Percentiles rank a stretch among this genome's conserved stretches.
Evolutionary conservation across 2,329 filamentous ascomycete genomes (phyloP).

Genomic region (Tolypocladium capitatum): DNA sequence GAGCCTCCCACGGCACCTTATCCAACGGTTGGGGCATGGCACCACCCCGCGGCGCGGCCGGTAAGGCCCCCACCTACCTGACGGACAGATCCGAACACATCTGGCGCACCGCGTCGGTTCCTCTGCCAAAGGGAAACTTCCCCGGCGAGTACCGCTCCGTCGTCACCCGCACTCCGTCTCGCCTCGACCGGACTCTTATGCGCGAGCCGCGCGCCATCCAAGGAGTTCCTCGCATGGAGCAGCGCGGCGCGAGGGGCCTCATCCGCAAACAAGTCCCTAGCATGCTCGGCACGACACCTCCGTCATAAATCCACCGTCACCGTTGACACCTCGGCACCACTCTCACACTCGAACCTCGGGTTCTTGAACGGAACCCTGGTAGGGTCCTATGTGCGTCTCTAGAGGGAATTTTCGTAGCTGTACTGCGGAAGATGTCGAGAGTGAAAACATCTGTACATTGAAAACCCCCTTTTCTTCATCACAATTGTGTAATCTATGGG

Average conservation of each 20-base stretch:
- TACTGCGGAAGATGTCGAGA: background rate
- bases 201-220: conserved; percentile 83
- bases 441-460: background rate
- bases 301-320: conserved; percentile 14
- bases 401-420: background rate
- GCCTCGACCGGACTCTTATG: conserved; percentile 77
- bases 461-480: background rate
- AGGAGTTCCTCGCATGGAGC: conserved; percentile 58
- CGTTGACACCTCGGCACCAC: background rate
- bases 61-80: conserved; percentile 46
- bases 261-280: conserved; percentile 43
- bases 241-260: conserved; percentile 34
- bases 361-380: background rate
- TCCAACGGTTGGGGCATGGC: conserved; percentile 23
- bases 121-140: conserved; percentile 47
- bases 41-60: conserved; percentile 17
- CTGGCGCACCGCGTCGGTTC: conserved; percentile 56
- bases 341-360: background rate
- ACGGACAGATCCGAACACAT: conserved; percentile 65
- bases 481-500: background rate
- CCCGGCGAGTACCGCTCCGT: conserved; percentile 48
- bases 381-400: background rate
- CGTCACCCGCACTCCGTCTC: conserved; percentile 59
- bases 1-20: conserved; percentile 39
- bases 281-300: conserved; percentile 30